Conservation (phyloP, 2,329 filamentous ascomycete genomes). For the Talaromyces sp. region DNA sequence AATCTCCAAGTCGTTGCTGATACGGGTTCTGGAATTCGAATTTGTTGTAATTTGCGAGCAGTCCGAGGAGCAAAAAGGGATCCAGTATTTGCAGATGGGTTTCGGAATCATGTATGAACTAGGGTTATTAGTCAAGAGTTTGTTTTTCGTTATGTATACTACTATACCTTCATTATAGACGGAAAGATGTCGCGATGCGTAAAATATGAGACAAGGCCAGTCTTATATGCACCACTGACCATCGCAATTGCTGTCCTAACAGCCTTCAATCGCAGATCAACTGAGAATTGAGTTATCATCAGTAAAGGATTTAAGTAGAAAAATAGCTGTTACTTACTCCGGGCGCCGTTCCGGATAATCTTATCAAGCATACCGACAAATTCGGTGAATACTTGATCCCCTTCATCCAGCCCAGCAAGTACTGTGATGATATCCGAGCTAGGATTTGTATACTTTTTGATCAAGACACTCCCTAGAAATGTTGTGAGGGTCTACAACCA, state of each 20-base stretch:
- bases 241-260: constrained; percentile 77
- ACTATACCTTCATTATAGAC: constrained; percentile 79
- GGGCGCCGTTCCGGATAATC: constrained; percentile 73
- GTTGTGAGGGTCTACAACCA: constrained; percentile 71
- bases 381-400: constrained; percentile 81
- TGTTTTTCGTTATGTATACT: not conserved
- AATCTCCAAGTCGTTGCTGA: constrained; percentile 83
- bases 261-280: constrained; percentile 72
- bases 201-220: constrained; percentile 88
- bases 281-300: constrained; percentile 37
- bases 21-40: constrained; percentile 99
- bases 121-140: not conserved
- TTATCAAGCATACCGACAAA: constrained; percentile 78
- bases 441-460: constrained; percentile 89
- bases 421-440: constrained; percentile 92
- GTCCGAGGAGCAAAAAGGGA: constrained; percentile 76
- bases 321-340: constrained; percentile 49
- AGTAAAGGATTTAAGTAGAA: not conserved
- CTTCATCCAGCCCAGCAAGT: constrained; percentile 80
- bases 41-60: constrained; percentile 97
- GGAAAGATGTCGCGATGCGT: constrained; percentile 93
- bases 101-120: constrained; percentile 80
- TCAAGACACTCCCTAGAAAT: constrained; percentile 76
- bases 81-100: constrained; percentile 60
- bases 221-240: constrained; percentile 91